Percentiles rank a stretch among this genome's conserved stretches.
Evolutionary conservation across 2,329 filamentous ascomycete species (phyloP).

Genomic region (Xylariomycetidae sp.): DNA sequence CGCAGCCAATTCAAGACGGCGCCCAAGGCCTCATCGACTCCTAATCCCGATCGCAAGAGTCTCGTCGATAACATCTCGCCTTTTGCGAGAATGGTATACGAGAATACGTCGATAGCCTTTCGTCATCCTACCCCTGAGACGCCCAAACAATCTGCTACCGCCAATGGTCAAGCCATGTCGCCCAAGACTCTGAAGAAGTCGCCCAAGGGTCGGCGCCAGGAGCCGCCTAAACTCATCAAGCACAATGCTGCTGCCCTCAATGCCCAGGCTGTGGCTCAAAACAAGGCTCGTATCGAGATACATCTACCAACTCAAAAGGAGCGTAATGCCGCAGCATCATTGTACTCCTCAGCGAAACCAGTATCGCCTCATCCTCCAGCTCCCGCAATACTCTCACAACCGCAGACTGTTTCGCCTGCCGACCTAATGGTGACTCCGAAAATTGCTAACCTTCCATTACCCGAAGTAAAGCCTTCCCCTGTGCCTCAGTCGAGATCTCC

Average conservation of each 20-base stretch:
- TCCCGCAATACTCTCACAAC: slow-evolving; percentile 14
- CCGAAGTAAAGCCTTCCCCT: slow-evolving; percentile 13
- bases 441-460: slow-evolving; percentile 9
- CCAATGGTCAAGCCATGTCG: slow-evolving; percentile 24
- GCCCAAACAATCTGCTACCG: slow-evolving; percentile 17
- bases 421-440: slow-evolving; percentile 24
- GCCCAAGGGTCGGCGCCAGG: slow-evolving; percentile 25
- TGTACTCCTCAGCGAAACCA: slow-evolving; percentile 13
- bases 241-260: slow-evolving; percentile 35
- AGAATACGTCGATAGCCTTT: slow-evolving; percentile 37
- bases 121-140: slow-evolving; percentile 35
- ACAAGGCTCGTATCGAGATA: slow-evolving; percentile 24
- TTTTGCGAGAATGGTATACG: slow-evolving; percentile 44
- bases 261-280: slow-evolving; percentile 23
- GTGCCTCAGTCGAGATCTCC: slow-evolving; percentile 8
- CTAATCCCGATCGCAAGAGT: slow-evolving; percentile 21
- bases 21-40: slow-evolving; percentile 31
- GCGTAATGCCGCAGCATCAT: slow-evolving; percentile 15
- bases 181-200: slow-evolving; percentile 25
- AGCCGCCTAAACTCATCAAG: slow-evolving; percentile 31
- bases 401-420: slow-evolving; percentile 25
- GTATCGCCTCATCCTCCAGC: slow-evolving; percentile 5
- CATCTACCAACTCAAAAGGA: slow-evolving; percentile 23
- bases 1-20: slow-evolving; percentile 54
- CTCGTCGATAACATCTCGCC: slow-evolving; percentile 43